Evolutionary conservation across 1,284 basidiomycete species (phyloP).

Genomic region (Sporisorium sorghi): DNA sequence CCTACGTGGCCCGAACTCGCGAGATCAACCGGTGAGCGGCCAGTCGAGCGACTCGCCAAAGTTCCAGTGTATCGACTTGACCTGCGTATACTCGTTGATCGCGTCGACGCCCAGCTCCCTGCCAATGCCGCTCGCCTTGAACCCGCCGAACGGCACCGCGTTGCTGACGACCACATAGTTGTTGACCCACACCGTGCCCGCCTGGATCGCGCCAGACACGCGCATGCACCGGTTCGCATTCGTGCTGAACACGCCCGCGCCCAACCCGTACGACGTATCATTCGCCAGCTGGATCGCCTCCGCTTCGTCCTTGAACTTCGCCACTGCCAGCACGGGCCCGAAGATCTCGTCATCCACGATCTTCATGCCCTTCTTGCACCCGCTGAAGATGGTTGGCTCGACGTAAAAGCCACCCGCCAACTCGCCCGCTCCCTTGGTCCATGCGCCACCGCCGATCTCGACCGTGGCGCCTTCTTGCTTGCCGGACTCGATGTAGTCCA

Average conservation of each 20-base stretch:
- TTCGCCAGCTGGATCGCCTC: conserved; percentile 79
- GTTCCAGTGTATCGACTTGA: conserved; percentile 85
- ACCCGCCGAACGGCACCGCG: conserved; percentile 55
- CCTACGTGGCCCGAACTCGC: too few relatives aligned
- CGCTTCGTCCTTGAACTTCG: conserved; percentile 68
- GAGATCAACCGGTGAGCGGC: conserved; percentile 23
- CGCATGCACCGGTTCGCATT: conserved; percentile 80
- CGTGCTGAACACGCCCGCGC: conserved; percentile 83
- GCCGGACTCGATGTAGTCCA: conserved; percentile 90
- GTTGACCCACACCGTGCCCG: conserved; percentile 86
- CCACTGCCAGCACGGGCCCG: conserved; percentile 77
- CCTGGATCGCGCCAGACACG: conserved; percentile 80
- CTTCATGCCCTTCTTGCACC: conserved; percentile 74
- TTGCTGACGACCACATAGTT: conserved; percentile 46
- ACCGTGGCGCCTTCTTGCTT: conserved; percentile 81
- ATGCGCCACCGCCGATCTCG: conserved; percentile 76
- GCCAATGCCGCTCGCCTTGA: conserved; percentile 56
- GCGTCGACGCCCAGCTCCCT: conserved; percentile 63
- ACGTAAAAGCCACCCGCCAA: conserved; percentile 73
- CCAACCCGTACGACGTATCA: conserved; percentile 87
- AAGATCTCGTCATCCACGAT: conserved; percentile 82
- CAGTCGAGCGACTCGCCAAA: conserved; percentile 39
- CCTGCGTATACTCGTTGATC: conserved; percentile 78
- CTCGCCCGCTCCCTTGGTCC: conserved; percentile 74
- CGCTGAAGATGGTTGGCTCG: conserved; percentile 72